Evolutionary conservation across 1,284 basidiomycete genomes (phyloP).

Genomic region (Sphagnurus paluster): DNA sequence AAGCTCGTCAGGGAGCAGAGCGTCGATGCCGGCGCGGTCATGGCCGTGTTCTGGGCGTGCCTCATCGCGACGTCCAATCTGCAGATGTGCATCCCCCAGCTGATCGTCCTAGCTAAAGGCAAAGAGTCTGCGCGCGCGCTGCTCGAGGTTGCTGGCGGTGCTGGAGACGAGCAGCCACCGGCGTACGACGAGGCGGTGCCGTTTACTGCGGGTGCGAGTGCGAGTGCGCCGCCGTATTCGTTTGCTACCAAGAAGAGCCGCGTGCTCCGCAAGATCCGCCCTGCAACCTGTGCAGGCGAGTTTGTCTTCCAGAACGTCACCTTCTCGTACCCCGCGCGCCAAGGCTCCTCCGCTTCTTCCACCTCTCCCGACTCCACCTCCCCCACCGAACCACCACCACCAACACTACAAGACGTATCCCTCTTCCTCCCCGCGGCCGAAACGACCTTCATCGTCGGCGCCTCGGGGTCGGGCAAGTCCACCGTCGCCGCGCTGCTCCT

Average conservation of each 20-base stretch:
- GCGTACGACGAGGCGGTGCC: constrained; percentile 6
- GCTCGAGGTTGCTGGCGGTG: constrained; percentile 50
- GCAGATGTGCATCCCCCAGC: constrained; percentile 82
- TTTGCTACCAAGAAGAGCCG: constrained; percentile 20
- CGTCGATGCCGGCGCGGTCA: constrained; percentile 75
- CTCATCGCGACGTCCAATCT: constrained; percentile 86
- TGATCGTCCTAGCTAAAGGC: constrained; percentile 81
- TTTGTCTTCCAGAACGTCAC: constrained; percentile 76
- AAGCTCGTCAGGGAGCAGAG: constrained; percentile 79
- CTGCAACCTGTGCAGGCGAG: constrained; percentile 69
- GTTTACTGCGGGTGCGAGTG: constrained; percentile 18
- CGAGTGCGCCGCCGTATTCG: too few relatives aligned
- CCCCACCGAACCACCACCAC: constrained; percentile 15
- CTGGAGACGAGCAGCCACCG: constrained; percentile 8
- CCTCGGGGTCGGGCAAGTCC: constrained; percentile 91
- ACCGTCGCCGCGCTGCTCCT: constrained; percentile 85
- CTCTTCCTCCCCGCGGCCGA: constrained; percentile 84
- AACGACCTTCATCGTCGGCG: constrained; percentile 91
- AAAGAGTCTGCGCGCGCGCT: constrained; percentile 82
- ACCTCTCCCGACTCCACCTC: background rate
- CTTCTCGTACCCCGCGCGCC: constrained; percentile 88
- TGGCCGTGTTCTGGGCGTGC: constrained; percentile 97
- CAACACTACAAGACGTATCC: constrained; percentile 63
- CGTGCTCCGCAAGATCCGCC: constrained; percentile 59
- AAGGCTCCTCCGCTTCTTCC: constrained; percentile 3